Evolutionary conservation across 2,329 filamentous ascomycete genomes (phyloP), one percentile per base, ranked within the genome.

Genomic region (Aspergillus sp.): DNA sequence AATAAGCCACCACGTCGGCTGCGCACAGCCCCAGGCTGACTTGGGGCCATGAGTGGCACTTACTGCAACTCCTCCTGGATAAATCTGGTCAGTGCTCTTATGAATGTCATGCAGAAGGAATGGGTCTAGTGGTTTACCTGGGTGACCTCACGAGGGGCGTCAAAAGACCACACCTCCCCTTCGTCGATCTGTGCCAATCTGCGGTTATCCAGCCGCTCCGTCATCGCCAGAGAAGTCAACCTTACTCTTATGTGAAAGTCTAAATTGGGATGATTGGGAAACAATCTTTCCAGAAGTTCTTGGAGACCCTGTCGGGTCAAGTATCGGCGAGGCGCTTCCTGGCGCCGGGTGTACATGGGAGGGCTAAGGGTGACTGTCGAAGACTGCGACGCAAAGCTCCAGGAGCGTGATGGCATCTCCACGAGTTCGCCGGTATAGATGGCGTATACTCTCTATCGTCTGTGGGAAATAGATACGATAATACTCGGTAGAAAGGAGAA

Each of bases 221-320:
- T 21, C 38, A 9, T 20, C 10, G 4, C 17, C 17, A 20, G 11
- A 6, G 17, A 16, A 20, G 10, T 41, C 38, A 41, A 36, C 20
- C 47, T 45, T 58, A 63, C 61, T 47, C 57, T 46, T 25, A 63
- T 63, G 41, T 61, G 52, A 14, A 63, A 61, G 14, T 63, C 50
- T 17, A 59, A 49, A 4, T 57, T 46, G 4, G 56, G 61, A 17
- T 58, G 56, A 3, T 31, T 41, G 2, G 62, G 59, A 23, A 65
- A 65, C 13, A 59, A 52, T 13, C 47, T 29, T 29, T 62, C 56
- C 13, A 65, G 54, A 5, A 60, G 47, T 5, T 41, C 49, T 36
- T 63, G 59, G 2, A 65, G 56, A n/a, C 29, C 54, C 16, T 47
- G 20, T 36, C 51, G 55, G 17, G 42, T 49, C 20, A 65, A 45